Evolutionary conservation across 148 eudicot species (phyloP), one percentile per base, ranked within the genome.

Genomic region (Simmondsia chinensis): DNA sequence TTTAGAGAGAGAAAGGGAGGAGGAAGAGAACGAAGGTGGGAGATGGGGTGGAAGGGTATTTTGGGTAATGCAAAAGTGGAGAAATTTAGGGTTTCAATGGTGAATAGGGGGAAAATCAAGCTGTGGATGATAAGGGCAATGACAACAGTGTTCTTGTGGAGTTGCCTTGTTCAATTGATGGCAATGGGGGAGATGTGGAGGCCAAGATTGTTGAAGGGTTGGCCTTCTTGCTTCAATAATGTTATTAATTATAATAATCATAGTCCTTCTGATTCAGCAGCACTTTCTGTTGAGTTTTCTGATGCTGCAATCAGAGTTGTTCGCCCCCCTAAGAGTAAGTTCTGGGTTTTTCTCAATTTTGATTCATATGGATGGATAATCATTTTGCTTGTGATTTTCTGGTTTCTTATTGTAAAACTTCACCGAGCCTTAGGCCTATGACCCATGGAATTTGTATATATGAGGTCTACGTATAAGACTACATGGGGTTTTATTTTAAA

Each of bases 241-340:
- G n/a, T 7, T 42, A 4, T n/a, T 42, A 7, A 28, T 28, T 9
- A 28, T 28, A 28, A 5, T 28, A 4, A 49, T 57, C 6, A 47
- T 20, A 41, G 40, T 47, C 27, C 48, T 56, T 20, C 59, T 13
- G 65, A 68, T 42, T 26, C 36, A 17, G 54, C 36, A 17, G 54
- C 33, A 35, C 2, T 57, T 22, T 46, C 41, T 23, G 39, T 40
- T 19, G 28, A 60, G 20, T 24, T 54, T n/a, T 19, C 55, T 46
- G 15, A 32, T 57, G 2, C 31, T 45, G 36, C 46, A 20, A 41
- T 40, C 16, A 63, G 45, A 24, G 22, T 66, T 45, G 25, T 29
- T 61, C 65, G 34, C 24, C 82, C 79, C 2, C 77, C 82, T 2
- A 80, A 80, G 62, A 72, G 87, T 80, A 60, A 72, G 74, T 63